A percentile compares a stretch with the other conserved stretches of the same genome.
Evolutionary conservation across 306 rosid genomes (phyloP).

Genomic region (Cyamopsis tetragonoloba): DNA sequence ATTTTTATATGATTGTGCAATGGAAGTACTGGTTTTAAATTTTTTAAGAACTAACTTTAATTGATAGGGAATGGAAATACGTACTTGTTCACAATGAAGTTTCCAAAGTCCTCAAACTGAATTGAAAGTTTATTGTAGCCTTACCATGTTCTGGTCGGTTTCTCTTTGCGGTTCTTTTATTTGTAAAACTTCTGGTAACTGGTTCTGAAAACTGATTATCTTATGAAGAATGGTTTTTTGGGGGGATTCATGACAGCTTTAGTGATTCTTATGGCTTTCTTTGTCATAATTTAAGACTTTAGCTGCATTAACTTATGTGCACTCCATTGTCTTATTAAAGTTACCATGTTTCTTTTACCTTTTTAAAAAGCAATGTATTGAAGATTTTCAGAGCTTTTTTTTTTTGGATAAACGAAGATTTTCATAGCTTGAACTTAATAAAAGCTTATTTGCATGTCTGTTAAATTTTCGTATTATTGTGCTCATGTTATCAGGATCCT

Average conservation of each 20-base stretch:
- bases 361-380: not conserved
- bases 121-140: not conserved
- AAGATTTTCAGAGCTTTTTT: not conserved
- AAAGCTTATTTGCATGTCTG: too few species aligned
- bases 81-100: not conserved
- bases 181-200: not conserved
- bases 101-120: not conserved
- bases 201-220: not conserved
- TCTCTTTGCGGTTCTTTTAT: not conserved
- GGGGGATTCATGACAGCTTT: not conserved
- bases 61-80: not conserved
- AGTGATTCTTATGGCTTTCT: not conserved
- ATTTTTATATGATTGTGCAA: too few species aligned
- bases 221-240: not conserved
- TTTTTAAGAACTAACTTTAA: too few species aligned
- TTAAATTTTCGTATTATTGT: not conserved
- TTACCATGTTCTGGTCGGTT: not conserved
- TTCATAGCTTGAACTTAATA: too few species aligned
- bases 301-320: not conserved
- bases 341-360: not conserved
- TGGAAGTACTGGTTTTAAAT: too few species aligned
- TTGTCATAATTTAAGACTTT: not conserved
- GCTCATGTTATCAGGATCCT: slow-evolving; percentile 40
- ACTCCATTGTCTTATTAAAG: not conserved
- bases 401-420: too few species aligned